phyloP scores from a whole-genome alignment of 2,329 filamentous ascomycete species.

The Alternaria sp. region DNA sequence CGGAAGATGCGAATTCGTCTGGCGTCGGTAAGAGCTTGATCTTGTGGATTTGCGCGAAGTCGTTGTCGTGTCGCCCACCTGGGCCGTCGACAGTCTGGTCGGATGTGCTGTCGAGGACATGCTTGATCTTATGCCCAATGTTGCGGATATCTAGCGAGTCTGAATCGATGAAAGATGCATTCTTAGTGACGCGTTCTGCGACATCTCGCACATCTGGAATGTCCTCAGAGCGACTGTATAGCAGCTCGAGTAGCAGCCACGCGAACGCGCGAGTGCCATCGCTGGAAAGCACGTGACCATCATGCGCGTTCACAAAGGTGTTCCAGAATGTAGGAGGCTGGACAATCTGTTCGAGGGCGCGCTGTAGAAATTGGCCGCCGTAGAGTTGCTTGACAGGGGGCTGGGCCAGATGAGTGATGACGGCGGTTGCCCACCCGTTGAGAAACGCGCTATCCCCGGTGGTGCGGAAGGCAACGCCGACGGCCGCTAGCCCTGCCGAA shows the following conservation, averaged over 20 bases:
- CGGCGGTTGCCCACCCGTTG: slow-evolving; percentile 44
- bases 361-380: slow-evolving; percentile 58
- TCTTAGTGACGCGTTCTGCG: slow-evolving; percentile 28
- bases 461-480: slow-evolving; percentile 54
- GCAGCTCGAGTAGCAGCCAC: slow-evolving; percentile 56
- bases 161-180: slow-evolving; percentile 30
- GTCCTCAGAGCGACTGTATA: slow-evolving; percentile 44
- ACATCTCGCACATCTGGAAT: slow-evolving; percentile 33
- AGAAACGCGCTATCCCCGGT: slow-evolving; percentile 54
- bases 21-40: slow-evolving; percentile 70
- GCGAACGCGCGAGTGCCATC: slow-evolving; percentile 42
- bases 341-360: slow-evolving; percentile 56
- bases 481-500: slow-evolving; percentile 32
- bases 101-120: slow-evolving; percentile 55
- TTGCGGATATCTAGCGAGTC: slow-evolving; percentile 59
- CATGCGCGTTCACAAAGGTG: slow-evolving; percentile 48
- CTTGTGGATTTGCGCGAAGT: slow-evolving; percentile 65
- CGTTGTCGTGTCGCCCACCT: slow-evolving; percentile 77
- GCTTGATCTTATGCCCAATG: slow-evolving; percentile 62
- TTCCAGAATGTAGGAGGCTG: slow-evolving; percentile 64
- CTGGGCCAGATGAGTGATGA: slow-evolving; percentile 50
- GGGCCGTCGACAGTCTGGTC: slow-evolving; percentile 52
- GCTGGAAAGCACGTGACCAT: slow-evolving; percentile 27
- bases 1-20: slow-evolving; percentile 65
- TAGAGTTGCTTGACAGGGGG: slow-evolving; percentile 57